A percentile compares a stretch with the other conserved stretches of the same genome.
Conservation (phyloP, 345 rosid species). For the Odontarrhena argentea region DNA sequence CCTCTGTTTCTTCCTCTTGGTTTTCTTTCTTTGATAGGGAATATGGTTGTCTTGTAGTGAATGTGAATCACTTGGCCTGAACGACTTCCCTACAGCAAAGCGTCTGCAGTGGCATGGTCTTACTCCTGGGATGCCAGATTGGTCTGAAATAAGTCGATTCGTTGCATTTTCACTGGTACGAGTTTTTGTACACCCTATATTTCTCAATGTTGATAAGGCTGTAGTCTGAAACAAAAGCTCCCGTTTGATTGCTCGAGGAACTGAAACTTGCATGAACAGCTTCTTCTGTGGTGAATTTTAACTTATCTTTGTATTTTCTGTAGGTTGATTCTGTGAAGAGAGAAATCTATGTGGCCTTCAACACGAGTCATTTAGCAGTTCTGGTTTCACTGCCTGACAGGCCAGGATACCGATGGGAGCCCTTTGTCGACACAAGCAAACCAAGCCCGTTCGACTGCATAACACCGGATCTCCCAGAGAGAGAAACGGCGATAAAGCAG, state of each 20-base stretch:
- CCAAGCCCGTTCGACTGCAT: constrained; percentile 79
- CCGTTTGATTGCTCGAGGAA: neutral
- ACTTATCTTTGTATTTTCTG: neutral
- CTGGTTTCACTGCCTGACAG: constrained; percentile 71
- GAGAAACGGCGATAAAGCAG: constrained; percentile 62
- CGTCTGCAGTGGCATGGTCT: constrained; percentile 96
- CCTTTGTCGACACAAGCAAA: constrained; percentile 88
- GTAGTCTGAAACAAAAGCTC: neutral
- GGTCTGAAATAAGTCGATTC: constrained; percentile 90
- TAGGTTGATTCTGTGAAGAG: constrained; percentile 78
- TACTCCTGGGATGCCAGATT: constrained; percentile 72
- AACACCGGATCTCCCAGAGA: constrained; percentile 58
- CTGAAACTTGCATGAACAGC: neutral
- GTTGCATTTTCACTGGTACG: constrained; percentile 89
- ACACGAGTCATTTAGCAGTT: constrained; percentile 70
- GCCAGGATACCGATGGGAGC: constrained; percentile 82
- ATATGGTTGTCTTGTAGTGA: constrained; percentile 54
- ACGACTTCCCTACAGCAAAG: constrained; percentile 85
- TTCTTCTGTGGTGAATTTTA: neutral
- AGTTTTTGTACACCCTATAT: neutral
- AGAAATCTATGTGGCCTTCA: constrained; percentile 86
- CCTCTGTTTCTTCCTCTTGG: constrained; percentile 7
- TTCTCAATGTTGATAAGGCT: neutral
- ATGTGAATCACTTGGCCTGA: constrained; percentile 82
- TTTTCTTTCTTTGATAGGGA: constrained; percentile 6